Conservation (phyloP, 495 filamentous ascomycete species). For the Talaromyces liani region DNA sequence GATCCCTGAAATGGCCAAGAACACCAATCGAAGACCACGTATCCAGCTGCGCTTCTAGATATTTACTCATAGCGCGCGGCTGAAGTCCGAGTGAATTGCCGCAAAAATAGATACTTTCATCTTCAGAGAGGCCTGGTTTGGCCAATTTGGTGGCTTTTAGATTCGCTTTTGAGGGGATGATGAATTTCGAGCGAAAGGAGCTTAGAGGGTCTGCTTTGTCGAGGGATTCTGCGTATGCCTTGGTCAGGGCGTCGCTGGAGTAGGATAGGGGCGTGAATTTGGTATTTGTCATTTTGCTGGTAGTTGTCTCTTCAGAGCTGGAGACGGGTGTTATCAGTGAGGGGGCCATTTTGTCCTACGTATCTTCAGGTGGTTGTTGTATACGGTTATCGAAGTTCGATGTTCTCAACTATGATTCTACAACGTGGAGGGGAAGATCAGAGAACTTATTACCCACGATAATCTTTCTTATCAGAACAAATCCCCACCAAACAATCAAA, state of each 20-base stretch:
- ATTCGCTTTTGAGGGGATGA: slow-evolving; percentile 75
- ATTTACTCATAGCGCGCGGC: slow-evolving; percentile 62
- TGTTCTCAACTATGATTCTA: neutral
- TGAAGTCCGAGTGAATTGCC: slow-evolving; percentile 94
- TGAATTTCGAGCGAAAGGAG: slow-evolving; percentile 66
- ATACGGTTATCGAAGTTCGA: neutral
- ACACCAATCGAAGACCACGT: slow-evolving; percentile 92
- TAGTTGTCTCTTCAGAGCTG: neutral
- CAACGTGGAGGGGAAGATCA: neutral
- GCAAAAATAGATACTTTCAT: slow-evolving; percentile 73
- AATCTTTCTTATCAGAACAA: neutral
- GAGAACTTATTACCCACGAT: neutral
- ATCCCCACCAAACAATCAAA: neutral
- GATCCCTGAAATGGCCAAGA: slow-evolving; percentile 77
- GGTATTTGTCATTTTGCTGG: neutral
- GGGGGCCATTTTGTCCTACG: neutral
- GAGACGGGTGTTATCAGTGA: slow-evolving; percentile 1
- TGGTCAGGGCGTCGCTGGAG: slow-evolving; percentile 26
- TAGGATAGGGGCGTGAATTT: neutral
- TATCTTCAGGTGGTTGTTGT: neutral
- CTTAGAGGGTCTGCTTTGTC: slow-evolving; percentile 64
- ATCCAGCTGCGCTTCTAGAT: slow-evolving; percentile 69
- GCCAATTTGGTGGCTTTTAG: slow-evolving; percentile 58
- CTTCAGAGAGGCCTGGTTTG: slow-evolving; percentile 35
- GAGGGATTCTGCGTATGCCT: slow-evolving; percentile 54